Evolutionary conservation across 176 grass and related monocot species (phyloP).

Genomic region (Phyllostachys edulis): DNA sequence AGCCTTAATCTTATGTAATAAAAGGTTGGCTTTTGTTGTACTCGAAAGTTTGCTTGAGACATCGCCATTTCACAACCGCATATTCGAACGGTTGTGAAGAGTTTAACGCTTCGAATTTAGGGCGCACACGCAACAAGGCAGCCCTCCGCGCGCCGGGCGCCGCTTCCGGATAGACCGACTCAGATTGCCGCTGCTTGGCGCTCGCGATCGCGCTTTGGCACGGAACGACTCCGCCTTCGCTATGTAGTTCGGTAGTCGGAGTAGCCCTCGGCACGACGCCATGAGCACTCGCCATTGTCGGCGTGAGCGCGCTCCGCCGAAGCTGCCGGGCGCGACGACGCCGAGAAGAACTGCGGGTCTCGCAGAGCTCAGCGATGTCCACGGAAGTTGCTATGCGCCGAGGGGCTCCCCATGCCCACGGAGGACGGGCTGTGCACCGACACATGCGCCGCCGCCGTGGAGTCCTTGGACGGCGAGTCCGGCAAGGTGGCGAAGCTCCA

Average conservation of each 20-base stretch:
- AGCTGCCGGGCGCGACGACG: conserved; percentile 57
- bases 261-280: conserved; percentile 57
- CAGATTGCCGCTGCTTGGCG: conserved; percentile 71
- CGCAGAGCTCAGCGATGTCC: too few relatives aligned
- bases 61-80: too few relatives aligned
- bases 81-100: too few relatives aligned
- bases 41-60: too few relatives aligned
- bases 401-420: too few relatives aligned
- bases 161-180: conserved; percentile 42
- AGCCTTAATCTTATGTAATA: too few relatives aligned
- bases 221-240: conserved; percentile 79
- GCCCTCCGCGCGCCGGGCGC: conserved; percentile 35
- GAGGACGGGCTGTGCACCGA: background rate
- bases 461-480: conserved; percentile 60
- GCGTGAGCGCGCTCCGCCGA: conserved; percentile 53
- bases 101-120: too few relatives aligned
- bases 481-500: conserved; percentile 55
- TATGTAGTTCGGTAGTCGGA: conserved; percentile 90
- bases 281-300: conserved; percentile 65
- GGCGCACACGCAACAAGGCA: conserved; percentile 47
- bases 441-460: conserved; percentile 46
- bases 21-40: too few relatives aligned
- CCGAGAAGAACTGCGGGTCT: conserved; percentile 64
- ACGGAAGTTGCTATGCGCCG: too few relatives aligned
- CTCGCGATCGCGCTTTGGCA: conserved; percentile 84